phyloP scores from a whole-genome alignment of 257 asterid species.

The Penstemon eatonii region DNA sequence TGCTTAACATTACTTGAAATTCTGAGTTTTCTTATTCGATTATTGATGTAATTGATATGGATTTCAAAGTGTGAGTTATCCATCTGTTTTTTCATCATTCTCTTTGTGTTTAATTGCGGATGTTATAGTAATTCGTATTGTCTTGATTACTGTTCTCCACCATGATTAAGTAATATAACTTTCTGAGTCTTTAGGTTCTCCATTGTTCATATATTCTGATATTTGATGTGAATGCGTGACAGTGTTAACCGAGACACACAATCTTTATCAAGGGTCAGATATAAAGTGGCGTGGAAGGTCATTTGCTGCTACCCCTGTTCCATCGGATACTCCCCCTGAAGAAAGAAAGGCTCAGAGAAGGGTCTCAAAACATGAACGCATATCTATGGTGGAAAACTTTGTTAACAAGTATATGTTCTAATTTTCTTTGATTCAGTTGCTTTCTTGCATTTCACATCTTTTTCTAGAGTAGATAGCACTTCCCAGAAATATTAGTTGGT shows the following conservation, averaged over 20 bases:
- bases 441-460: not conserved
- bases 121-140: not conserved
- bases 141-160: not conserved
- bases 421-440: not conserved
- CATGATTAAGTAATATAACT: too few species aligned
- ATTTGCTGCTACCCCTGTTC: constrained; percentile 44
- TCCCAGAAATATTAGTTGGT: too few species aligned
- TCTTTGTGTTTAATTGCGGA: not conserved
- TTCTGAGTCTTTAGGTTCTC: not conserved
- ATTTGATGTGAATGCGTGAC: constrained; percentile 24
- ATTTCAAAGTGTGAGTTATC: not conserved
- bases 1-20: not conserved
- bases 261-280: constrained; percentile 30
- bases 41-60: constrained; percentile 7
- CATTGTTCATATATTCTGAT: constrained; percentile 15
- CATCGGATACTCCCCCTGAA: constrained; percentile 34
- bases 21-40: not conserved
- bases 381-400: constrained; percentile 50
- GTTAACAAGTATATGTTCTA: constrained; percentile 51
- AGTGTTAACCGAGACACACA: constrained; percentile 36
- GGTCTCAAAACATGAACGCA: constrained; percentile 55
- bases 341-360: constrained; percentile 37
- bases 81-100: not conserved
- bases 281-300: constrained; percentile 38
- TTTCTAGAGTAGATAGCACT: too few species aligned